Conservation (phyloP, 805 yeast species). For the Candida loeiensis region DNA sequence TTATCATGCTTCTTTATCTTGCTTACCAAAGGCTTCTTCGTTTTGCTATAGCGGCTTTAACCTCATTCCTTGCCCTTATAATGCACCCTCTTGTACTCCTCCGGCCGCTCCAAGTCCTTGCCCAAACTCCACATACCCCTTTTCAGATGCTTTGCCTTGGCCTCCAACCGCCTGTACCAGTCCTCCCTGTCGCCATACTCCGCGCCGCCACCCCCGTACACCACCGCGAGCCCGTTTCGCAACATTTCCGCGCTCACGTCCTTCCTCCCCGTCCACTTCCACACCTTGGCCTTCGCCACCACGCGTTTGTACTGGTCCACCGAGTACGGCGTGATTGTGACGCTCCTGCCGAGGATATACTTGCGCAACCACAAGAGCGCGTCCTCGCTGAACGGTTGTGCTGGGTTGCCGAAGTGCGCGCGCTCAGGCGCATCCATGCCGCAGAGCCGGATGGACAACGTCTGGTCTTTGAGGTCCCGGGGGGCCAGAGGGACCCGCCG, state of each 20-base stretch:
- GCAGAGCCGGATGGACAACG: constrained; percentile 77
- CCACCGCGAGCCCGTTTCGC: constrained; percentile 75
- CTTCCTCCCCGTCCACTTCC: constrained; percentile 54
- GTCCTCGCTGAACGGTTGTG: constrained; percentile 84
- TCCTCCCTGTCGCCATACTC: constrained; percentile 80
- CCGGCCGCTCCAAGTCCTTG: constrained; percentile 61
- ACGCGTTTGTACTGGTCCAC: constrained; percentile 87
- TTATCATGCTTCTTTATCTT: too few species aligned
- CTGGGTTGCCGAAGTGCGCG: constrained; percentile 89
- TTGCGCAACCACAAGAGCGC: constrained; percentile 73
- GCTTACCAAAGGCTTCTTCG: too few species aligned
- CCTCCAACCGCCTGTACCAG: constrained; percentile 57
- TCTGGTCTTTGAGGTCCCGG: constrained; percentile 52
- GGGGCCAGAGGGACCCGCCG: constrained; percentile 57
- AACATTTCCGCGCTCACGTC: constrained; percentile 91
- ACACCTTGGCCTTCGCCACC: constrained; percentile 73
- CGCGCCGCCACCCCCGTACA: constrained; percentile 84
- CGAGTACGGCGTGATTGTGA: constrained; percentile 73
- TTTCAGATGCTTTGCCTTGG: constrained; percentile 50
- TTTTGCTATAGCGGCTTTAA: neutral
- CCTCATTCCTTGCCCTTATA: constrained; percentile 4
- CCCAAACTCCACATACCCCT: constrained; percentile 69
- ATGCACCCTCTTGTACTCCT: constrained; percentile 60
- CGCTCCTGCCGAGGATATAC: constrained; percentile 61
- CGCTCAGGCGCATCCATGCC: constrained; percentile 98